phyloP scores from a whole-genome alignment of 1,284 basidiomycete species.

The Veloboletus limbatus region DNA sequence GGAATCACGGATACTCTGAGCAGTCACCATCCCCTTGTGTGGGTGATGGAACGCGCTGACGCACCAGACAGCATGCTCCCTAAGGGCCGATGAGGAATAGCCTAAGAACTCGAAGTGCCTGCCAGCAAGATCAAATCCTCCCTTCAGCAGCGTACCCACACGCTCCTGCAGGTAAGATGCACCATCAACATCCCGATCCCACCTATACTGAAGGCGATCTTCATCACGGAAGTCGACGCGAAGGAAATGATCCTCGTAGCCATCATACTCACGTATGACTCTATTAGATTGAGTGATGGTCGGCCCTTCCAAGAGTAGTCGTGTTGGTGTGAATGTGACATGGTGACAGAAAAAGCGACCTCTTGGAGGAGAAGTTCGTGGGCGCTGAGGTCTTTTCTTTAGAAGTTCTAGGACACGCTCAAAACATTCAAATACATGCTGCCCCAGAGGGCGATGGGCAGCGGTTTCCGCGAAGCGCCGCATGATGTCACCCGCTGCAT shows the following conservation, averaged over 20 bases:
- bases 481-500: slow-evolving; percentile 45
- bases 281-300: slow-evolving; percentile 65
- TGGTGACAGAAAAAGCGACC: slow-evolving; percentile 53
- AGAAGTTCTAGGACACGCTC: slow-evolving; percentile 29
- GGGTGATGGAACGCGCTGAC: slow-evolving; percentile 56
- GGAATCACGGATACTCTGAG: slow-evolving; percentile 53
- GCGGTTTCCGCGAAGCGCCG: slow-evolving; percentile 50
- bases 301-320: slow-evolving; percentile 70
- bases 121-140: slow-evolving; percentile 68
- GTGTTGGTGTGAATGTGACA: slow-evolving; percentile 69
- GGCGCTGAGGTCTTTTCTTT: slow-evolving; percentile 24
- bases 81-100: slow-evolving; percentile 69
- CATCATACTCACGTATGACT: slow-evolving; percentile 57
- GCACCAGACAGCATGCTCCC: slow-evolving; percentile 78
- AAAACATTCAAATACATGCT: slow-evolving; percentile 52
- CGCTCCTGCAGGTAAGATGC: slow-evolving; percentile 53
- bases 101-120: slow-evolving; percentile 70
- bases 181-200: slow-evolving; percentile 63
- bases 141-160: slow-evolving; percentile 61
- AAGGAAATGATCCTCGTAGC: slow-evolving; percentile 63
- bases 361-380: slow-evolving; percentile 20
- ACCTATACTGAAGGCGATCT: slow-evolving; percentile 64
- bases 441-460: slow-evolving; percentile 38
- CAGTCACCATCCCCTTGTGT: slow-evolving; percentile 43
- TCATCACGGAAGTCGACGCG: slow-evolving; percentile 80